Evolutionary conservation across 2,329 filamentous ascomycete genomes (phyloP).

Genomic region (Chlorencoelia australis): DNA sequence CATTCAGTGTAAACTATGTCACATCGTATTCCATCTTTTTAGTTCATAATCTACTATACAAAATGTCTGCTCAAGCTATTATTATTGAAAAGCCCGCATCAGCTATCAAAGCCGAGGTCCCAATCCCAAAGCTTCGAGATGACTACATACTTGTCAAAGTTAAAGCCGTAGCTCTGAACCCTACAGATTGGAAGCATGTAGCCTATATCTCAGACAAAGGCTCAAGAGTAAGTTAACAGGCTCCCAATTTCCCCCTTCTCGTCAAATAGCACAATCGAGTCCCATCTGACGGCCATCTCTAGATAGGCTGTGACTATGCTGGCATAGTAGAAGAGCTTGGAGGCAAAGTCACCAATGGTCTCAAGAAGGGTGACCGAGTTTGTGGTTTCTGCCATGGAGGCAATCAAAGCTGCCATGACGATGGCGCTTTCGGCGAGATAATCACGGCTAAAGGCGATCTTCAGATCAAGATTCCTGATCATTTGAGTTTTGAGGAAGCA

Average conservation of each 20-base stretch:
- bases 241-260: not conserved
- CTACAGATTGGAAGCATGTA: conserved; percentile 27
- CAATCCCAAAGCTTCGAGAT: conserved; percentile 22
- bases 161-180: conserved; percentile 25
- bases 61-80: conserved; percentile 21
- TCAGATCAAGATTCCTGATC: conserved; percentile 35
- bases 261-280: not conserved
- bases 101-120: conserved; percentile 15
- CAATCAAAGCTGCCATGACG: conserved; percentile 30
- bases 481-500: conserved; percentile 37
- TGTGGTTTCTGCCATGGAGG: conserved; percentile 33
- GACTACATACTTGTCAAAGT: conserved; percentile 25
- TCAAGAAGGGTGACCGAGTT: conserved; percentile 39
- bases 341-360: conserved; percentile 30
- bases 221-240: conserved; percentile 10
- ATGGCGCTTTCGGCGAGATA: conserved; percentile 30
- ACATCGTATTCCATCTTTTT: not conserved
- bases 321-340: conserved; percentile 39
- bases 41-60: not conserved
- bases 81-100: conserved; percentile 17
- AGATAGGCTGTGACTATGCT: conserved; percentile 37
- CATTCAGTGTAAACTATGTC: no score
- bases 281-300: not conserved
- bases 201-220: conserved; percentile 16
- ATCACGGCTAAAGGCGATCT: conserved; percentile 29